Evolutionary conservation across 257 asterid species (phyloP), one percentile per base, ranked within the genome.

Genomic region (Capsicum rhomboideum): DNA sequence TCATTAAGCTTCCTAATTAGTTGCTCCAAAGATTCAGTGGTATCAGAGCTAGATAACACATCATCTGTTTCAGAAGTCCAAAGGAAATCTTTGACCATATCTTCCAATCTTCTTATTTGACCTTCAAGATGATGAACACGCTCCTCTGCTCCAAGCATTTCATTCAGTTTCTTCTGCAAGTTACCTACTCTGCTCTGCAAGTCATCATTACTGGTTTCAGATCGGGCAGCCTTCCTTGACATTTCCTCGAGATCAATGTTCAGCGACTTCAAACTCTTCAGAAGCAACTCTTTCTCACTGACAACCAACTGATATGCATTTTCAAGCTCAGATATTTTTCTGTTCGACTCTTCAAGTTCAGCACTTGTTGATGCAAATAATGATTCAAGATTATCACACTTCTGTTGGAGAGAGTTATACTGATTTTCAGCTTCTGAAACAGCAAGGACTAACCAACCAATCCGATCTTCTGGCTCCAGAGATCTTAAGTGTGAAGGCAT

Each of bases 401-500:
- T 92, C 87, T 91, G 90, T 91, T 95, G 97, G 81, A 95, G 96
- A 80, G 96, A 93, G 88, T 86, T 79, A 82, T 93, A 92, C 83
- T 83, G 89, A 83, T 89, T 87, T 86, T 90, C 91, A 84, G 97
- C 91, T 79, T 93, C 98, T 53, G 92, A 85, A 66, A 93, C 87
- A 29, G 96, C 94, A 89, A 85, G 85, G 82, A 84, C 93, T 85
- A 97, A 78, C 99, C 98, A 97, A 80, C 88, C 96, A 89, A 97
- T 91, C 90, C 91, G 92, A 86, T 92, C 94, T 85, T 90, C 98
- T 54, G 98, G 97, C 88, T 97, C 99, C 91, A 90, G 79, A 54
- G 93, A 93, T 86, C 93, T 90, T 90, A 93, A 88, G 80, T 92
- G 97, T 87, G 94, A 88, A 86, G 99, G 97, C 91, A 95, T 84